These are phyloP conservation scores for Striga asiatica DNA, from an alignment of 257 asterid species.

Conservation along the genomic window DNA sequence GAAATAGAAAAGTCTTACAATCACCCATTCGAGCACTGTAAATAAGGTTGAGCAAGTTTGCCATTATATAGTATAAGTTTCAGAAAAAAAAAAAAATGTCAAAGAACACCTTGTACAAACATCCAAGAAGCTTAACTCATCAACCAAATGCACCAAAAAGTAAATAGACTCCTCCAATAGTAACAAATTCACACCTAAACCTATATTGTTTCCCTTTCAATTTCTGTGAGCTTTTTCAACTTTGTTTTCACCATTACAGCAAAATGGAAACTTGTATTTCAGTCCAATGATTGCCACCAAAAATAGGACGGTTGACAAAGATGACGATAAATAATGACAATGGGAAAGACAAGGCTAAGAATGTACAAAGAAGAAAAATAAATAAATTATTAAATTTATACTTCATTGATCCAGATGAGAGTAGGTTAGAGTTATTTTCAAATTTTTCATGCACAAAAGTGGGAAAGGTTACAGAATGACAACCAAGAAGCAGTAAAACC, in stretches of 20 bases:
- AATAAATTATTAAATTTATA: too few species aligned
- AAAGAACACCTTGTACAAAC: slow-evolving; percentile 8
- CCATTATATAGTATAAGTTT: not conserved
- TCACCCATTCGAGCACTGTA: not conserved
- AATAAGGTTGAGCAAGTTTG: slow-evolving; percentile 11
- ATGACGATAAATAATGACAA: too few species aligned
- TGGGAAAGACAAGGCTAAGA: too few species aligned
- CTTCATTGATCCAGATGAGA: not conserved
- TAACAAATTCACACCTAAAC: not conserved
- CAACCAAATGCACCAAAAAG: not conserved
- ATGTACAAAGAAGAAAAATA: too few species aligned
- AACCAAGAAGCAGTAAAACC: not conserved
- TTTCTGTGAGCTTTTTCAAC: not conserved
- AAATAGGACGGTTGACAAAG: too few species aligned
- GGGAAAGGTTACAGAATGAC: not conserved
- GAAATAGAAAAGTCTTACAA: not conserved
- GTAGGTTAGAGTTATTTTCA: not conserved
- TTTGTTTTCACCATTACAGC: not conserved
- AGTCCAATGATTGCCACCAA: too few species aligned
- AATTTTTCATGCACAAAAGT: not conserved
- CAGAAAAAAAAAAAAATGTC: not conserved
- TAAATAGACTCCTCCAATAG: not conserved
- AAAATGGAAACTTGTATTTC: not conserved
- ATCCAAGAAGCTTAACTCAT: not conserved
- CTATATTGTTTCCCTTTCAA: not conserved